Evolutionary conservation across 2,329 filamentous ascomycete species (phyloP).

Genomic region (Botrytis pseudocinerea): DNA sequence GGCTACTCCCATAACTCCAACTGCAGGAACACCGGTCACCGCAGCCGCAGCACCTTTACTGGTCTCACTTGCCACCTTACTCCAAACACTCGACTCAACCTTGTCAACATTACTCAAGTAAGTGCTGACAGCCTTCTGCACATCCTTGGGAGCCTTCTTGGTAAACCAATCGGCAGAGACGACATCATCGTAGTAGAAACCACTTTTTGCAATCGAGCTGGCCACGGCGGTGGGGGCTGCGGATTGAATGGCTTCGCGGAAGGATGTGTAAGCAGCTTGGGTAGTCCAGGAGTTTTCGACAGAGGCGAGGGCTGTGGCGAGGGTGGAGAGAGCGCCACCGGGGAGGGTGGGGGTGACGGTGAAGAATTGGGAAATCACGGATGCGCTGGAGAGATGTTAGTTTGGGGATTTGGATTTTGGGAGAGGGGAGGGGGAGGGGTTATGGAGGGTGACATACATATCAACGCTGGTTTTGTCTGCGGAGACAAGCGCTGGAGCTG

Average conservation of each 20-base stretch:
- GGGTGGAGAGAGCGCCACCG: constrained; percentile 30
- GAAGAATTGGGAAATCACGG: constrained; percentile 32
- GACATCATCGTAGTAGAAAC: constrained; percentile 25
- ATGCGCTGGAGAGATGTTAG: constrained; percentile 22
- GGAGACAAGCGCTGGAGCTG: not conserved
- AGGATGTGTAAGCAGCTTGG: not conserved
- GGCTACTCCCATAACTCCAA: constrained; percentile 27
- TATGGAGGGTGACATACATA: constrained; percentile 28
- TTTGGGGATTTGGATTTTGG: not conserved
- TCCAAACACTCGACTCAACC: constrained; percentile 21
- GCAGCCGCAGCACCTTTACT: constrained; percentile 25
- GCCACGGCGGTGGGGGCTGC: constrained; percentile 28
- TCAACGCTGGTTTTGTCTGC: constrained; percentile 23
- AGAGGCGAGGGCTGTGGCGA: constrained; percentile 25
- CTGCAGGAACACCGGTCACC: constrained; percentile 10
- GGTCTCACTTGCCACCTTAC: constrained; percentile 30
- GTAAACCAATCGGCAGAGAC: constrained; percentile 32
- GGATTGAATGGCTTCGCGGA: constrained; percentile 26
- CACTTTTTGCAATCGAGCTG: constrained; percentile 24
- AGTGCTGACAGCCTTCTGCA: constrained; percentile 29
- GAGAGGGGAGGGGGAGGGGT: not conserved
- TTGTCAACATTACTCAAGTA: constrained; percentile 25
- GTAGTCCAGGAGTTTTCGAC: not conserved
- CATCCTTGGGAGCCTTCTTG: constrained; percentile 28
- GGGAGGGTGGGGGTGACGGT: constrained; percentile 28